Evolutionary conservation across 208 protist species (phyloP).

Genomic region (Leishmania major): DNA sequence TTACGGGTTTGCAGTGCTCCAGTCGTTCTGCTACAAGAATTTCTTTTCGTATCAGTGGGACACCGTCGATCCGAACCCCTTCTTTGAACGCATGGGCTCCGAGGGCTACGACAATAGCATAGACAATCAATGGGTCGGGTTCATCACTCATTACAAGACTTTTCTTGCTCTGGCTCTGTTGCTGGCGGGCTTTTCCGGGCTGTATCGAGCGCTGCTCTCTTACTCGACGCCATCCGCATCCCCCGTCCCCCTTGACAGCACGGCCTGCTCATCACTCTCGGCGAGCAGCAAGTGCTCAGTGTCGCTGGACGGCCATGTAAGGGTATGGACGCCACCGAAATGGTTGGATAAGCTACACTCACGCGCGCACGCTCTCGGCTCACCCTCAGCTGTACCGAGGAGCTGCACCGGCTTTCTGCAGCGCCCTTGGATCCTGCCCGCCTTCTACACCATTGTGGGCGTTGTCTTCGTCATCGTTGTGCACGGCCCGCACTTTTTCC

Average conservation of each 20-base stretch:
- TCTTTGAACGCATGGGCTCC: slow-evolving; percentile 15
- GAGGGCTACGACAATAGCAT: slow-evolving; percentile 23
- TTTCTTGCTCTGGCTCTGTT: slow-evolving; percentile 5
- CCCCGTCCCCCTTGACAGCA: background rate
- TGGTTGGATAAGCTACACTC: background rate
- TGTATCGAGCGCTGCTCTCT: background rate
- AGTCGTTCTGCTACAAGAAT: slow-evolving; percentile 2
- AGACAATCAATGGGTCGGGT: slow-evolving; percentile 31
- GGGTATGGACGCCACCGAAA: background rate
- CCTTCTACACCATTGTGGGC: slow-evolving; percentile 31
- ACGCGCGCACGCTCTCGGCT: background rate
- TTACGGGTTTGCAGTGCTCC: slow-evolving; percentile 3
- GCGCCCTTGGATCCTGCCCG: background rate
- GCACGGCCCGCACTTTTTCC: slow-evolving; percentile 38
- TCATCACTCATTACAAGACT: slow-evolving; percentile 6
- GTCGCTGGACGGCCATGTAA: background rate
- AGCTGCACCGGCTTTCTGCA: background rate
- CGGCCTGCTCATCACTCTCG: background rate
- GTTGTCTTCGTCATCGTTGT: slow-evolving; percentile 27
- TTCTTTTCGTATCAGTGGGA: background rate
- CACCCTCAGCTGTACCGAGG: background rate
- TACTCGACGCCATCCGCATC: background rate
- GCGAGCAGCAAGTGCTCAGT: background rate
- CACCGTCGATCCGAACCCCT: background rate
- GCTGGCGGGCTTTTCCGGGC: background rate